These are phyloP conservation scores for Mycena albidolilacea DNA, from an alignment of 768 basidiomycete species.

Conservation along the genomic window DNA sequence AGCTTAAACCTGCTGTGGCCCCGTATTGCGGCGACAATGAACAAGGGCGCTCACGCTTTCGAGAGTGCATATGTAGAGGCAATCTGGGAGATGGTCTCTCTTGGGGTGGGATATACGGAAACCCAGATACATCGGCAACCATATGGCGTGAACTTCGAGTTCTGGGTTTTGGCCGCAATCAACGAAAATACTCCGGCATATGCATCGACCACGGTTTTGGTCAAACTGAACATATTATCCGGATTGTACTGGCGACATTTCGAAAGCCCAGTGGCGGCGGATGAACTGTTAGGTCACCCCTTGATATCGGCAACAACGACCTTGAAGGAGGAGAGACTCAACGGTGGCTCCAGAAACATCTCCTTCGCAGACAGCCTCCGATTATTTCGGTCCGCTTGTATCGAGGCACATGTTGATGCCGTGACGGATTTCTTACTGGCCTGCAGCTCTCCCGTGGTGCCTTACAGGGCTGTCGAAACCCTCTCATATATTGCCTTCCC, in stretches of 20 bases:
- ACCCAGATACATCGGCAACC: background rate
- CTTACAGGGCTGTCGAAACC: conserved; percentile 2
- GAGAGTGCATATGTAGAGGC: background rate
- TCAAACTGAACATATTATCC: conserved; percentile 10
- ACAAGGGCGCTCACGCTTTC: background rate
- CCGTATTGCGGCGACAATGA: background rate
- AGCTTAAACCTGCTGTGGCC: background rate
- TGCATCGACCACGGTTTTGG: conserved; percentile 5
- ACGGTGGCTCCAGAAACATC: background rate
- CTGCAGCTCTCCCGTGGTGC: background rate
- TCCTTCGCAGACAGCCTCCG: background rate
- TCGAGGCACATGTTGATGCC: background rate
- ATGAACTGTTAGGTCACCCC: conserved; percentile 1
- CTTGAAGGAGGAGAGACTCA: background rate
- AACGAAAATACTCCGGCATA: background rate
- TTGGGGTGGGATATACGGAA: background rate
- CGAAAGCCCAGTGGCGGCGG: background rate
- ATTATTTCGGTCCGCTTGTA: conserved; percentile 1
- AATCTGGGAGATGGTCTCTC: background rate
- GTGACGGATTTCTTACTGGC: background rate
- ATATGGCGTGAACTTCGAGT: background rate
- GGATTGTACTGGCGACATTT: background rate
- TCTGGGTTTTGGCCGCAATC: background rate
- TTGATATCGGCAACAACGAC: background rate
- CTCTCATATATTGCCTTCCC: conserved; percentile 9